Evolutionary conservation across 163 green algal species (phyloP), one percentile per base, ranked within the genome.

Genomic region (Chlamydomonas reinhardtii): DNA sequence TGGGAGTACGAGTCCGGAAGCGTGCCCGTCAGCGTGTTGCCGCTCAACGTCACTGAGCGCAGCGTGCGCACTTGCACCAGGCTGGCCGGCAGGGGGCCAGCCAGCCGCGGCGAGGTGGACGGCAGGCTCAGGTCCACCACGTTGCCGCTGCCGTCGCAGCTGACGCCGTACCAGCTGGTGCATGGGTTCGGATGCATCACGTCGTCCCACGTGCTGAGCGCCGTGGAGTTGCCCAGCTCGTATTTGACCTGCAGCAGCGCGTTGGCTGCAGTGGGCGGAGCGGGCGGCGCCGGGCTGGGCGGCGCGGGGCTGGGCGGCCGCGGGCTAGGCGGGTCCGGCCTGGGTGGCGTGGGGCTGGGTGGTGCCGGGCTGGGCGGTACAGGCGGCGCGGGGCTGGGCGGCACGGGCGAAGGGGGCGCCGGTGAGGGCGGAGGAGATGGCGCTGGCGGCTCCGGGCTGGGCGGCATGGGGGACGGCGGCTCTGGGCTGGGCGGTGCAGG

Each of bases 41-140:
- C 66, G 65, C 31, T 9, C 27, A 86, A 8, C 43, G 79, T 37
- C 68, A 86, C 12, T 2, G 29, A 43, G 56, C 83, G 59, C 73
- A 91, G 83, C 4, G 29, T 37, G 29, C 29, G 64, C 64, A 71
- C 29, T 22, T 71, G 64, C 29, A 37, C 27, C 29, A 71, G 64
- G 64, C 64, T 71, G 64, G 64, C 29, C 2, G 64, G 64, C 29
- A 71, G 64, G 6, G 64, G 75, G 2, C n/a, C 48, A 9, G 32
- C 14, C 34, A 70, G 56, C 34, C 31, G 16, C 0, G 52, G 37
- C 27, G 43, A 27, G 25, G 32, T 65, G 20, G 29, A 24, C 27
- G 39, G 35, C 20, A 83, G 22, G 22, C 25, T 37, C 32, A 37
- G 6, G 29, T 35, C 59, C 32, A 65, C 73, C 37, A 64, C 73